Evolutionary conservation across 2,329 filamentous ascomycete genomes (phyloP), one percentile per base, ranked within the genome.

Genomic region (Arthroderma sp.): DNA sequence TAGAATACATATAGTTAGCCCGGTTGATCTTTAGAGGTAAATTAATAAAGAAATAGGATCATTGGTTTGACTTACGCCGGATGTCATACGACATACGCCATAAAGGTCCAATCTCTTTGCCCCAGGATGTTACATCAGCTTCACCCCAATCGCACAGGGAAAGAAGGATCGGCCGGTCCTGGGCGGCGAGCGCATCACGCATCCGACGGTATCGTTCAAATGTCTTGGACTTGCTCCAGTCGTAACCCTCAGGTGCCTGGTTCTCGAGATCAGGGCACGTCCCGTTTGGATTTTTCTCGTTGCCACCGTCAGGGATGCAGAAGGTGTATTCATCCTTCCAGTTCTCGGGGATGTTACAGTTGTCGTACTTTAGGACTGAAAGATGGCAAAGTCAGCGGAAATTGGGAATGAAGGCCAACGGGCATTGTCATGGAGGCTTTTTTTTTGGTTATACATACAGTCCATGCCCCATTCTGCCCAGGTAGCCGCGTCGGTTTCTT

Each of bases 351-450:
- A 66, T 61, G 33, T 58, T 61, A 57, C 73, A 78, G 55, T 77
- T 77, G 53, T 78, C 75, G 52, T 75, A 76, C 58, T 77, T 77
- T 9, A 75, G 57, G 46, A 76, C 69, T 68, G 32, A 33, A 4
- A 5, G n/a, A 4, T 6, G 5, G 8, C 4, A 3, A 9, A 15
- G 4, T 9, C 38, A 4, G 39, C 52, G 52, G 40, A 11, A 41
- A 41, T 9, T n/a, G 10, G 4, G 5, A 5, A n/a, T 9, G 11
- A 8, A 22, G 8, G 37, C 3, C 40, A 49, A 9, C 50, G 52
- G n/a, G n/a, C n/a, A n/a, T n/a, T n/a, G n/a, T n/a, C 50, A 52
- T 29, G 43, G 27, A 32, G 8, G 11, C 11, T 9, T 22, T 11
- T 22, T 11, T 9, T 9, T 9, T 9, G 32, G 32, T 34, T 11